These are phyloP conservation scores for Hammondia hammondi DNA, from an alignment of 169 alveolate species.

Conservation along the genomic window DNA sequence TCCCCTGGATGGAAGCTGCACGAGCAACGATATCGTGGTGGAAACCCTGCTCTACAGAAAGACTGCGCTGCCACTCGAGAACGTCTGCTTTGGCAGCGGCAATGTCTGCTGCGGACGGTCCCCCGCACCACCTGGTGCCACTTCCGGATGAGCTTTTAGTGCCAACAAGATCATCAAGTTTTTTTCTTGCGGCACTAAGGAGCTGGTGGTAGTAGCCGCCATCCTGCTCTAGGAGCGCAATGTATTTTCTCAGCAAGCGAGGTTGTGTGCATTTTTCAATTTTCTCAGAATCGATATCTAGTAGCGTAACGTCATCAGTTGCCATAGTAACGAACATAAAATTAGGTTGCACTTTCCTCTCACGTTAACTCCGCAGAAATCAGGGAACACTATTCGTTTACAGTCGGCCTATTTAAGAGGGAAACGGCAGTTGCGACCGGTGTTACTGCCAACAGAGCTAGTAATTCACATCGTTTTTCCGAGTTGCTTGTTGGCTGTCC, in stretches of 20 bases:
- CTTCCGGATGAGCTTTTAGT: not conserved
- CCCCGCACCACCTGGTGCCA: not conserved
- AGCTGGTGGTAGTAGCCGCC: conserved; percentile 40
- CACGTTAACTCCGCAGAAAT: too few relatives aligned
- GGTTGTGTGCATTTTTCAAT: conserved; percentile 34
- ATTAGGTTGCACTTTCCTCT: not conserved
- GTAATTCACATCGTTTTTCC: too few relatives aligned
- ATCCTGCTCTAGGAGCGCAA: conserved; percentile 26
- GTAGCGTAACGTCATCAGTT: not conserved
- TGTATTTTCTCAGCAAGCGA: not conserved
- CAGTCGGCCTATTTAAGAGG: too few relatives aligned
- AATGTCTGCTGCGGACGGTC: not conserved
- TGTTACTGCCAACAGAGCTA: too few relatives aligned
- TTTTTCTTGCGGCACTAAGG: not conserved
- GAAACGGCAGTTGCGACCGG: too few relatives aligned
- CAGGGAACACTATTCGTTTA: too few relatives aligned
- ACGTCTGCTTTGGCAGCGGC: conserved; percentile 3
- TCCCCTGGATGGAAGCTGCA: too few relatives aligned
- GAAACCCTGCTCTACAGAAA: not conserved
- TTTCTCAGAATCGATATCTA: conserved; percentile 20
- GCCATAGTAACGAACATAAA: not conserved
- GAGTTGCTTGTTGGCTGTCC: too few relatives aligned
- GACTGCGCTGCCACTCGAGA: conserved; percentile 28
- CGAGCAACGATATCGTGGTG: not conserved
- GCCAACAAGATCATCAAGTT: not conserved